Evolutionary conservation across 2,329 filamentous ascomycete genomes (phyloP).

Genomic region (Diaporthe capsici): DNA sequence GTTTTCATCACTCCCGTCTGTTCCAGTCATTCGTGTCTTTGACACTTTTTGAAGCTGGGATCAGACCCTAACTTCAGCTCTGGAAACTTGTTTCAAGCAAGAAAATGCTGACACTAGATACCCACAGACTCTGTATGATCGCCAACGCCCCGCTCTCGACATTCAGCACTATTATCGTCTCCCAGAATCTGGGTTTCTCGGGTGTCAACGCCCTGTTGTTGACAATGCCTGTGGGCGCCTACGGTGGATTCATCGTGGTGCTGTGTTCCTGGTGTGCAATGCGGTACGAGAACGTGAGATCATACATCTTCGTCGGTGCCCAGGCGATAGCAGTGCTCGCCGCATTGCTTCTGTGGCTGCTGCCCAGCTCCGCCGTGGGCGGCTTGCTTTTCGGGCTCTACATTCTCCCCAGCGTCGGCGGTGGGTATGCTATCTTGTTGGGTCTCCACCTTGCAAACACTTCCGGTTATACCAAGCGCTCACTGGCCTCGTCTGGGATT

Average conservation of each 20-base stretch:
- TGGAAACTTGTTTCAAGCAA: no score
- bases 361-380: slow-evolving; percentile 57
- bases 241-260: slow-evolving; percentile 49
- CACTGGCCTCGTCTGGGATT: slow-evolving; percentile 61
- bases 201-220: slow-evolving; percentile 46
- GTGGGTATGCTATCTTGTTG: slow-evolving; percentile 65
- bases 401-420: slow-evolving; percentile 60
- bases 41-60: no score
- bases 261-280: slow-evolving; percentile 56
- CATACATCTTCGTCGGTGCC: slow-evolving; percentile 56
- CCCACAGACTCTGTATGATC: slow-evolving; percentile 58
- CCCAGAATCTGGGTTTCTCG: slow-evolving; percentile 48
- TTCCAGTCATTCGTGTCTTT: no score
- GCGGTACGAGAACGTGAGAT: slow-evolving; percentile 49
- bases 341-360: slow-evolving; percentile 58
- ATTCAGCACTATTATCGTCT: slow-evolving; percentile 69
- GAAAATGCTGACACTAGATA: no score
- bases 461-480: slow-evolving; percentile 66
- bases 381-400: slow-evolving; percentile 63
- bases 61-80: no score
- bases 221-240: slow-evolving; percentile 49
- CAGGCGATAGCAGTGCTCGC: slow-evolving; percentile 58
- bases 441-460: slow-evolving; percentile 64
- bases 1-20: no score
- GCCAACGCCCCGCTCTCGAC: slow-evolving; percentile 79